Evolutionary conservation across 495 filamentous ascomycete genomes (phyloP), one percentile per base, ranked within the genome.

Genomic region (Aspergillus coremiiformis): DNA sequence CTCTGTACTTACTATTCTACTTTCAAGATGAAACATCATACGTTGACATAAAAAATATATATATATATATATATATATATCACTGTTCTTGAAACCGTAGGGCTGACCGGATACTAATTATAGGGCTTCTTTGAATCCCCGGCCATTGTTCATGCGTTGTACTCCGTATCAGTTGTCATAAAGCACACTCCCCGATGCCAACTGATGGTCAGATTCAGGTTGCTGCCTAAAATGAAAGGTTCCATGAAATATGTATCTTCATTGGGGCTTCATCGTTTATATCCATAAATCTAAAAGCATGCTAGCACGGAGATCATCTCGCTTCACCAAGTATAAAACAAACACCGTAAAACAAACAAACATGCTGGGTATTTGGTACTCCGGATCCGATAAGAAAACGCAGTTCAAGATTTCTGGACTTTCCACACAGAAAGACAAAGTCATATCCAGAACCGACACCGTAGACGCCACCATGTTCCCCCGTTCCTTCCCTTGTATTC

Each of bases 281-380:
- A 53, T 59, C 59, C 52, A 53, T 56, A 35, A n/a, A 53, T 50
- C 51, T 57, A 57, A 51, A 44, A 42, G n/a, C 44, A 52, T 48
- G 48, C 48, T 49, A n/a, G n/a, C n/a, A n/a, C n/a, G n/a, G n/a
- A n/a, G 57, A 43, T 64, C 63, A 61, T 66, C 57, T 63, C 48
- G 47, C 62, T 58, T 56, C 55, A 43, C 55, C 53, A 57, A 60
- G 57, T 58, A 60, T 52, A 63, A 33, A 53, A 58, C 53, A 61
- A 58, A 65, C 55, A 62, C 61, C 61, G 58, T 54, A 63, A 33
- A 53, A 61, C 53, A 33, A 53, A 61, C 53, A 61, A 56, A 65
- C 55, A 61, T 62, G 63, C 61, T 57, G 67, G 67, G 67, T 70
- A 70, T 70, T 68, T 64, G n/a, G 63, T 55, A 44, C 47, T 44